Evolutionary conservation across 169 alveolate species (phyloP).

Genomic region (Eimeria sp.): DNA sequence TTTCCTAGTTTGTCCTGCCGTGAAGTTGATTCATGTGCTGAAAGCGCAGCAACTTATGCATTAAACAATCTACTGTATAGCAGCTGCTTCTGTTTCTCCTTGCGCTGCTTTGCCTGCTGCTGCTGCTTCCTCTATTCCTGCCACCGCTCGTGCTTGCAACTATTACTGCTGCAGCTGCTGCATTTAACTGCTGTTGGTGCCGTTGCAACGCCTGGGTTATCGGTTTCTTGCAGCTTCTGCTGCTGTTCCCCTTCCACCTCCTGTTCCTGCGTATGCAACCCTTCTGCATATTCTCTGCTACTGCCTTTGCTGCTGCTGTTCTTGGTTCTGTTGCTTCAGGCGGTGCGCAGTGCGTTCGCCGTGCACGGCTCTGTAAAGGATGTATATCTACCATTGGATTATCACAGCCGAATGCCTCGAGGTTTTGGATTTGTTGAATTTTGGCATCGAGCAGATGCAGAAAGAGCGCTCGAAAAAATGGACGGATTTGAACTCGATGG

Average conservation of each 20-base stretch:
- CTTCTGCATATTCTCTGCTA: neutral
- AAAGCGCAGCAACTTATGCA: no score
- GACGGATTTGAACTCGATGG: conserved; percentile 73
- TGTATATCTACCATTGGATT: conserved; percentile 96
- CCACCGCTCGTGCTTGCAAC: no score
- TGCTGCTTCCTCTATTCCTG: neutral
- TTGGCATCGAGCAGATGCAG: conserved; percentile 91
- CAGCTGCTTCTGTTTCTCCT: neutral
- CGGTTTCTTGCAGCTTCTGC: neutral
- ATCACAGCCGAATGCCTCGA: conserved; percentile 94
- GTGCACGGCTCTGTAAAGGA: conserved; percentile 93
- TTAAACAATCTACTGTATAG: no score
- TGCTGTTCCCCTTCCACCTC: neutral
- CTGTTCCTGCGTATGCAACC: neutral
- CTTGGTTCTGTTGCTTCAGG: conserved; percentile 1
- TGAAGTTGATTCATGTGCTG: no score
- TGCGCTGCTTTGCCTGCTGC: neutral
- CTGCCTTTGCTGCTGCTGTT: conserved; percentile 3
- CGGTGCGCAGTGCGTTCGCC: conserved; percentile 75
- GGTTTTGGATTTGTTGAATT: conserved; percentile 96
- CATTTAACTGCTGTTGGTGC: neutral
- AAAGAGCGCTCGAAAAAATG: conserved; percentile 90
- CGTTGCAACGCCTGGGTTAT: neutral
- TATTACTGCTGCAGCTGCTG: neutral
- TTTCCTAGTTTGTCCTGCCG: no score